Percentiles rank a stretch among this genome's conserved stretches.
phyloP scores from a whole-genome alignment of 139 green algal species.

The Mychonastes homosphaera region DNA sequence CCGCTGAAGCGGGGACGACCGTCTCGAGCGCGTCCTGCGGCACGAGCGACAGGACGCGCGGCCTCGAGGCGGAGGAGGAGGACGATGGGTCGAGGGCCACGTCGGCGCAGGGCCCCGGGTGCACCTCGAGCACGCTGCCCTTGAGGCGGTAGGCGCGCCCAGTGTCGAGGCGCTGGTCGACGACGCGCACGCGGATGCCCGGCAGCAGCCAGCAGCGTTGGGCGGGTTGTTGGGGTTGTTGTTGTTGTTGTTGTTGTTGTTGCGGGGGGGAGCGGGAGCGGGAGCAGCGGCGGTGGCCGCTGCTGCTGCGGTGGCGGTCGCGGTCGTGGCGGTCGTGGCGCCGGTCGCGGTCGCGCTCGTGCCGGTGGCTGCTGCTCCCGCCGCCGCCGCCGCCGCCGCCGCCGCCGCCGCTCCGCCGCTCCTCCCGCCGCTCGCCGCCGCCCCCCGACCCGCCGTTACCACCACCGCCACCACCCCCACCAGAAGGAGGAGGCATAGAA shows the following conservation, averaged over 20 bases:
- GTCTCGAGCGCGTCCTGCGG: constrained; percentile 58
- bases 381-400: neutral
- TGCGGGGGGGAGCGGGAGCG: neutral
- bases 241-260: neutral
- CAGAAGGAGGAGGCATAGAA: neutral
- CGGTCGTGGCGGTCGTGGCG: neutral
- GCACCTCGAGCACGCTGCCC: constrained; percentile 55
- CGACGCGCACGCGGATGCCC: constrained; percentile 49
- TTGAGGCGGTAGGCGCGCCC: constrained; percentile 71
- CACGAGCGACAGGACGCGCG: constrained; percentile 30
- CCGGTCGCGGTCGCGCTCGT: neutral
- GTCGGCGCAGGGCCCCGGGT: constrained; percentile 39
- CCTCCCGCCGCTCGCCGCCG: constrained; percentile 1
- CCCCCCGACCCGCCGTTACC: constrained; percentile 7
- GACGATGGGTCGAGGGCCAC: constrained; percentile 60
- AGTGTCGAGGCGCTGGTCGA: constrained; percentile 50
- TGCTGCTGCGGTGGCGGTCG: neutral
- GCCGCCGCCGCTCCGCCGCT: constrained; percentile 4
- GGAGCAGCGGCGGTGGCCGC: neutral
- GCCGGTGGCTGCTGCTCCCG: neutral
- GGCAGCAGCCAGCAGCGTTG: constrained; percentile 36
- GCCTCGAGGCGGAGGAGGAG: too few relatives aligned
- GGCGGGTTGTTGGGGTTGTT: neutral
- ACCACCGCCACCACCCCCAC: constrained; percentile 5
- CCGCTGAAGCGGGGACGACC: constrained; percentile 53